Percentiles rank a stretch among this genome's conserved stretches.
Evolutionary conservation across 345 rosid genomes (phyloP).

Genomic region (Linum tenue): DNA sequence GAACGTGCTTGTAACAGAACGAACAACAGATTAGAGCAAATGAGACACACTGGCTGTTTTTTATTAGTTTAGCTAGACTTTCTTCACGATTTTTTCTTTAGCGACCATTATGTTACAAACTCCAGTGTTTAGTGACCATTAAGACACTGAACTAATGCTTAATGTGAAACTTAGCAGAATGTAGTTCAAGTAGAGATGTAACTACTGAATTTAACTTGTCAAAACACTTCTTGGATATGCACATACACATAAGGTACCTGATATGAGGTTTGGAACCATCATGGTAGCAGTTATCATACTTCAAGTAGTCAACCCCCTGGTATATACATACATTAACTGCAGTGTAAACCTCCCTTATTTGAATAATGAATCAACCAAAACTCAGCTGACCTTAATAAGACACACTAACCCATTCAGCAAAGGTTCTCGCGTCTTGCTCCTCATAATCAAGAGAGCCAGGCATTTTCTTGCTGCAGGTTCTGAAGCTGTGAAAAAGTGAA

Average conservation of each 20-base stretch:
- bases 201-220: no score
- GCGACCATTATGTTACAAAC: no score
- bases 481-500: conserved; percentile 5
- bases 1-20: no score
- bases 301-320: conserved; percentile 24
- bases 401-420: conserved; percentile 18
- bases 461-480: conserved; percentile 22
- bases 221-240: no score
- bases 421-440: conserved; percentile 18
- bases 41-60: no score
- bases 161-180: no score
- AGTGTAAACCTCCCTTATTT: not conserved
- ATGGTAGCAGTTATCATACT: conserved; percentile 24
- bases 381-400: not conserved
- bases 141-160: no score
- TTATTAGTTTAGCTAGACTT: no score
- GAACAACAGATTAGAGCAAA: no score
- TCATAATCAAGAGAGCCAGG: conserved; percentile 26
- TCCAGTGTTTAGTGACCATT: no score
- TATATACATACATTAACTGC: not conserved
- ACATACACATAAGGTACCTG: conserved; percentile 6
- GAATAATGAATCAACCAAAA: not conserved
- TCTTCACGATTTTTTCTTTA: no score
- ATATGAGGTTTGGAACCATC: conserved; percentile 20
- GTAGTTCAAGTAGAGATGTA: no score